Base-by-base conservation (phyloP, 495 filamentous ascomycete species). In the Bombardia bombarda region DNA sequence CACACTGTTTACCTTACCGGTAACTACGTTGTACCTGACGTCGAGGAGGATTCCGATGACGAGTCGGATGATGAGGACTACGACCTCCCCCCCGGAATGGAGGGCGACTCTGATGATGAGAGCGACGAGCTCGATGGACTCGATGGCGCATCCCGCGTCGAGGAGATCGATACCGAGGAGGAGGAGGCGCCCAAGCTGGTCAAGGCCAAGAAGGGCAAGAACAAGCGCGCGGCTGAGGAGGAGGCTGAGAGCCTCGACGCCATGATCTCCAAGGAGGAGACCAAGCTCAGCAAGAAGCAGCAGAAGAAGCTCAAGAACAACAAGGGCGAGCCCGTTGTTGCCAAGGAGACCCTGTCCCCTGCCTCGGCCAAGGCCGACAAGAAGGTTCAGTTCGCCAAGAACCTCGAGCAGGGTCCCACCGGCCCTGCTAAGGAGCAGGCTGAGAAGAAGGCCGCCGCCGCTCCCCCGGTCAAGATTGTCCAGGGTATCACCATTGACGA, bases 281-380 rank as follows among this genome's bases (percentile, higher is more conserved):
- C 75, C 47, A 83, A 83, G 56, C 74, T 93, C 40, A 90, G 80
- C 75, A 95, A 97, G 78, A 97, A 95, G 73, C 87, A 98, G 64
- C 80, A 82, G 55, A 97, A 99, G 80, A 99, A 96, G 77, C 74
- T 94, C 17, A 97, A 97, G 83, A 93, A 92, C 72, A 96, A 95
- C 72, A 83, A 90, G 58, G 90, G 90, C 35, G 81, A 94, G 49
- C 80, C 90, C 34, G 74, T 82, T 45, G 61, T 70, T 36, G 70
- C 69, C 34, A 77, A 79, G 50, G 78, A 78, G 46, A 64, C 68
- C 8, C 70, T 70, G 56, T 61, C 73, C 25, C 49, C 57, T 37
- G 39, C 70, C 46, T 46, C 43, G 6, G 53, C 69, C 49, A 84
- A 85, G 69, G 65, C 63, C 24, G 84, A 87, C 62, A 98, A 97